Percentiles rank a stretch among this genome's conserved stretches.
Conservation (phyloP, 2,329 filamentous ascomycete genomes). For the Aspergillus alliaceus region DNA sequence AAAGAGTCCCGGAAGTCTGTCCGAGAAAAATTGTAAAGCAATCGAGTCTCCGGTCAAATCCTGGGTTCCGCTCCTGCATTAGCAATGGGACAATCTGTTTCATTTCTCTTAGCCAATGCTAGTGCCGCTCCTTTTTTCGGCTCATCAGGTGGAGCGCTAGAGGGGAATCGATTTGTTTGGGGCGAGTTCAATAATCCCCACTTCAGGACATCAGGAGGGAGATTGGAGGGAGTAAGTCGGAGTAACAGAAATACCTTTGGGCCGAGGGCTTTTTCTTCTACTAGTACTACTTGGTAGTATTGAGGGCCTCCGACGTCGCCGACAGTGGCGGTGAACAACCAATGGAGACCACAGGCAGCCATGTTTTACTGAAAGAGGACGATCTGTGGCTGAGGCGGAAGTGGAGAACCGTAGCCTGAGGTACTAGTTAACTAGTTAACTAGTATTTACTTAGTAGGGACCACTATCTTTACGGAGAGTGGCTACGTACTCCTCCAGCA, state of each 20-base stretch:
- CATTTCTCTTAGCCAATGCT: slow-evolving; percentile 8
- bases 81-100: neutral
- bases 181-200: neutral
- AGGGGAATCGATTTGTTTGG: neutral
- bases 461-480: too few species aligned
- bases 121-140: neutral
- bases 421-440: neutral
- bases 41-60: neutral
- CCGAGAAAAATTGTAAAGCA: too few species aligned
- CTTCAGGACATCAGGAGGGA: neutral
- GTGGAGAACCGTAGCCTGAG: neutral
- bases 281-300: too few species aligned
- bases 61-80: neutral
- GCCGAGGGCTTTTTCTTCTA: too few species aligned
- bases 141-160: neutral
- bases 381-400: slow-evolving; percentile 3
- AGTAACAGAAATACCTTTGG: neutral
- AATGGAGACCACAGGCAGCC: neutral
- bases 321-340: slow-evolving; percentile 5
- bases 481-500: neutral
- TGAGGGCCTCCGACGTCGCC: neutral
- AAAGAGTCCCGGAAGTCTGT: neutral
- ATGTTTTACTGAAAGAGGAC: neutral
- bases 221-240: neutral
- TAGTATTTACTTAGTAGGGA: too few species aligned